Base-by-base conservation (phyloP, 108 stramenopile genomes). In the Cylindrotheca closterium region DNA sequence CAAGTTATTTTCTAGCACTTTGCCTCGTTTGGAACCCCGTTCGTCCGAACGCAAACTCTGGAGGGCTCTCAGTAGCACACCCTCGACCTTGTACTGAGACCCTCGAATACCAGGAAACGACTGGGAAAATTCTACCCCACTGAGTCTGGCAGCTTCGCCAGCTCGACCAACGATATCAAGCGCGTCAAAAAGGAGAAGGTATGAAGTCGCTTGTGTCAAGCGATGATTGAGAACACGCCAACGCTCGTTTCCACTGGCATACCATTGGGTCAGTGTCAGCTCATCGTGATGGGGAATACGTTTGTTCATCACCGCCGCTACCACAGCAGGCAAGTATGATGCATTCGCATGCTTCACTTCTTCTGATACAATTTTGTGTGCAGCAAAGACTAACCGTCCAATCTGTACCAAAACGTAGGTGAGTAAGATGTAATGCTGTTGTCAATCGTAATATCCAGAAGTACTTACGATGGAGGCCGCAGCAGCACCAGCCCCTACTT, bases 121-220 rank as follows among this genome's bases (percentile, higher is more conserved):
- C 58, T 95, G 91, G 7, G 86, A 88, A 55, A 95, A 92, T 51
- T 95, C 94, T 22, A 95, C 94, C 12, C 89, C 87, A 71, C 89
- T 90, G 24, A 95, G 74, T n/a, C 91, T 63, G 32, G 94, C 91
- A 50, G 91, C 91, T 79, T 95, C 94, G n/a, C 94, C 94, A 18
- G 94, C 91, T 47, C 94, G 71, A 28, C 94, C 94, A 53, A 95
- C 68, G 25, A 95, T 78, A 69, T 95, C 94, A 4, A 95, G 69
- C 18, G 83, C 88, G 79, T 95, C 94, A 60, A 95, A 78, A 4
- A 95, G 56, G 18, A 89, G 57, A 5, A 95, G 65, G 32, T 70
- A 79, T 34, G 87, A 72, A 32, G 78, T 78, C 18, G 86, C 85
- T 60, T 90, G 88, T 18, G 54, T 48, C n/a, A 92, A 53, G 34